Percentiles rank a stretch among this genome's conserved stretches.
phyloP scores from a whole-genome alignment of 495 filamentous ascomycete species.

The Bacidia gigantensis region DNA sequence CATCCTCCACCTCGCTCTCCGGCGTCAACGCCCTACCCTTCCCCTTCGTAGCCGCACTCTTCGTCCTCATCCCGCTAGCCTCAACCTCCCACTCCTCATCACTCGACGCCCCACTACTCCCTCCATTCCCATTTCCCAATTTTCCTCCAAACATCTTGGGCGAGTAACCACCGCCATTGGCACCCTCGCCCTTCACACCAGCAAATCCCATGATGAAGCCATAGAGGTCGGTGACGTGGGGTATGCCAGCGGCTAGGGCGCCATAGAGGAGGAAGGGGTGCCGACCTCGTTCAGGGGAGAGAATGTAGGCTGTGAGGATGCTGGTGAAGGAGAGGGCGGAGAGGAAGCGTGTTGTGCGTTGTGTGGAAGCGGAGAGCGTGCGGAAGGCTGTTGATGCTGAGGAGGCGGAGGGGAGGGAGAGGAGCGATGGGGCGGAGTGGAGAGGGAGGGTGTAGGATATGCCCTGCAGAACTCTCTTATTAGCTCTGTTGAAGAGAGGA shows the following conservation, averaged over 20 bases:
- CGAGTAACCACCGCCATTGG: no score
- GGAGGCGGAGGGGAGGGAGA: constrained; percentile 58
- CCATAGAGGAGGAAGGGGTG: constrained; percentile 86
- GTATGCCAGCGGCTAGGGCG: constrained; percentile 38
- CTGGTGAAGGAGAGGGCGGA: constrained; percentile 45
- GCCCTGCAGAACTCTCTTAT: constrained; percentile 40
- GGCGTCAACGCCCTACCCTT: constrained; percentile 1
- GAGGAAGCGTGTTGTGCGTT: constrained; percentile 45
- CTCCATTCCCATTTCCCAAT: constrained; percentile 18
- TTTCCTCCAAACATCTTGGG: constrained; percentile 12
- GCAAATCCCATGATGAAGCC: no score
- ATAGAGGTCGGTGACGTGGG: constrained; percentile 34
- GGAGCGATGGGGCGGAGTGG: constrained; percentile 60
- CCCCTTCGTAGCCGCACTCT: neutral
- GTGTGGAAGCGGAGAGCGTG: constrained; percentile 44
- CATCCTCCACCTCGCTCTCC: constrained; percentile 29
- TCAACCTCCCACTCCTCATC: constrained; percentile 55
- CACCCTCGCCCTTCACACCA: no score
- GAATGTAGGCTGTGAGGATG: constrained; percentile 55
- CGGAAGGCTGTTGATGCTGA: constrained; percentile 50
- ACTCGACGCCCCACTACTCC: constrained; percentile 21
- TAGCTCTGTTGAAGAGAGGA: neutral
- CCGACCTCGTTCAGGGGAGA: constrained; percentile 53
- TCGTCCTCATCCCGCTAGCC: constrained; percentile 32
- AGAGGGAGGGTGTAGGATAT: constrained; percentile 66